phyloP scores from a whole-genome alignment of 2,329 filamentous ascomycete genomes.

The Cytospora schulzeri region DNA sequence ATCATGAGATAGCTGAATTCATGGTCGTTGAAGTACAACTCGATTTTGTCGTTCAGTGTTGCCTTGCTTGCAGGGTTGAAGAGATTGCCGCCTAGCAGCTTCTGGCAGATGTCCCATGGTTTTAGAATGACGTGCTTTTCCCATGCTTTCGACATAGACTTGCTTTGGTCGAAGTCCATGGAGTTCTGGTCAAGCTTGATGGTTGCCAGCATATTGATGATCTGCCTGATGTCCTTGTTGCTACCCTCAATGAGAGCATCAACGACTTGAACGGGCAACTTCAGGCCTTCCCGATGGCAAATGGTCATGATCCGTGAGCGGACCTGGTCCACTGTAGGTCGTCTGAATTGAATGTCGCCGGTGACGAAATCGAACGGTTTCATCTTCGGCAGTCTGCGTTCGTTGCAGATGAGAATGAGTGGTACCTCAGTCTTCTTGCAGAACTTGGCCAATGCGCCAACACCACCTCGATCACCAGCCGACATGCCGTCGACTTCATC shows the following conservation, averaged over 20 bases:
- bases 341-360: slow-evolving; percentile 82
- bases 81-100: slow-evolving; percentile 85
- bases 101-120: slow-evolving; percentile 96
- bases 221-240: slow-evolving; percentile 93
- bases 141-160: slow-evolving; percentile 96
- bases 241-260: slow-evolving; percentile 95
- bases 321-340: slow-evolving; percentile 89
- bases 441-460: slow-evolving; percentile 89
- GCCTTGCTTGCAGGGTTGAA: slow-evolving; percentile 82
- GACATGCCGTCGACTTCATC: slow-evolving; percentile 99
- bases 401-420: slow-evolving; percentile 97
- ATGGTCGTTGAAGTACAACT: slow-evolving; percentile 99
- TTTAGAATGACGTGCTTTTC: slow-evolving; percentile 97
- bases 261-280: slow-evolving; percentile 78
- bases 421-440: slow-evolving; percentile 95
- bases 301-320: slow-evolving; percentile 93
- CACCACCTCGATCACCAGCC: slow-evolving; percentile 91
- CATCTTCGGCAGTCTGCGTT: slow-evolving; percentile 92
- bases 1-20: slow-evolving; percentile 98
- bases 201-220: slow-evolving; percentile 97
- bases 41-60: slow-evolving; percentile 95
- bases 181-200: slow-evolving; percentile 82
- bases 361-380: slow-evolving; percentile 91
- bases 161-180: slow-evolving; percentile 83
- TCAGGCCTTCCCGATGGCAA: slow-evolving; percentile 86